Conservation (phyloP, 768 basidiomycete species). For the Boletus barrowsii region DNA sequence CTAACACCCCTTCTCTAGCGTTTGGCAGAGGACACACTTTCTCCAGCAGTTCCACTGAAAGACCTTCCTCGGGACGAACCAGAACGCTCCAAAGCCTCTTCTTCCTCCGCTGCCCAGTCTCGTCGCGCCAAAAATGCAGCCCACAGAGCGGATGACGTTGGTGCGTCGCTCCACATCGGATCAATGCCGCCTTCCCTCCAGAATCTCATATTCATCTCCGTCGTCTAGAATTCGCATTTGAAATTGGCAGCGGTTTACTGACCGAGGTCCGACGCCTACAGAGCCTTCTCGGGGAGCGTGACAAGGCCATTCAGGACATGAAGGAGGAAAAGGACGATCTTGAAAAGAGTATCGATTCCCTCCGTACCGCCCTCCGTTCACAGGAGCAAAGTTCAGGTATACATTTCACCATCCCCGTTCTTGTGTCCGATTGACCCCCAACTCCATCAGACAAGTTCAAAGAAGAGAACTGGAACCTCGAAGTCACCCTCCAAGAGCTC, state of each 20-base stretch:
- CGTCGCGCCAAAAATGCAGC: conserved; percentile 89
- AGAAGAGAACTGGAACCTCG: conserved; percentile 99
- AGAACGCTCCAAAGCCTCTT: conserved; percentile 53
- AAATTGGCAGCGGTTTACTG: conserved; percentile 90
- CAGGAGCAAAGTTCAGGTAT: conserved; percentile 80
- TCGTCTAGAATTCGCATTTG: conserved; percentile 88
- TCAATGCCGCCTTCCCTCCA: background rate
- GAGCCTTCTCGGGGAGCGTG: conserved; percentile 84
- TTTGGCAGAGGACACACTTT: conserved; percentile 45
- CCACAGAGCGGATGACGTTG: conserved; percentile 85
- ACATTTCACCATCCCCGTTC: conserved; percentile 17
- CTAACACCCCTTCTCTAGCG: conserved; percentile 33
- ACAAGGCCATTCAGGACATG: conserved; percentile 88
- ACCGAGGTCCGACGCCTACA: conserved; percentile 92
- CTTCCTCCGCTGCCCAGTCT: conserved; percentile 80
- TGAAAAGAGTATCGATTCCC: conserved; percentile 71
- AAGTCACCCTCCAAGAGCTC: conserved; percentile 87
- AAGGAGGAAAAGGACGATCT: conserved; percentile 91
- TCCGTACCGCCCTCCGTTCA: conserved; percentile 68
- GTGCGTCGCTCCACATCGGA: conserved; percentile 43
- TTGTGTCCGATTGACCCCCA: background rate
- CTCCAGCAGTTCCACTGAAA: conserved; percentile 42
- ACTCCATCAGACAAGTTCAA: conserved; percentile 77
- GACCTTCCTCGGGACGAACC: conserved; percentile 64
- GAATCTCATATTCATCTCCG: conserved; percentile 17